Base-by-base conservation (phyloP, 139 green algal genomes). In the Desmodesmus armatus region DNA sequence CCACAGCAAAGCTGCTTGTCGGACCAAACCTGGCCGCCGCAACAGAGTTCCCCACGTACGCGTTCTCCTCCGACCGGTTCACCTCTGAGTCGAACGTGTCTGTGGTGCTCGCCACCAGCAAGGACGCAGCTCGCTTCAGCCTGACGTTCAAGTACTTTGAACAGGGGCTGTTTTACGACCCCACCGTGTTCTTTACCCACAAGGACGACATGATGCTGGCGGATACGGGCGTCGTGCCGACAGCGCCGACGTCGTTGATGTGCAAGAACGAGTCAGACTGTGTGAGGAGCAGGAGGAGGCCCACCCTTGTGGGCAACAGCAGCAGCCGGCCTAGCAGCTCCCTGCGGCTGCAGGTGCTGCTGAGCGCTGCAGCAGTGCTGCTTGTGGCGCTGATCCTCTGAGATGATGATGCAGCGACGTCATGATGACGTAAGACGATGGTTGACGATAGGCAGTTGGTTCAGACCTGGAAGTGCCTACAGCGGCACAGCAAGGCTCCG, bases 1-100 rank as follows among this genome's bases (percentile, higher is more conserved):
- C 60, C 29, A 86, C 47, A 9, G 80, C 49, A 17, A 86, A 86
- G 80, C 80, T 86, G 47, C 69, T 86, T 35, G n/a, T 86, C 4
- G 29, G 51, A 11, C 51, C 67, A 29, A 62, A 9, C 17, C 27
- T 53, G 25, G 35, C 80, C 1, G 69, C 49, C 21, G 43, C 69
- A 1, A 44, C 80, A 23, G 69, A 86, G 35, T 27, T 78, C 47
- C 67, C 80, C 3, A 80, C 80, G 1, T 84, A 73, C 66, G 58
- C 78, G 1, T 84, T 84, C n/a, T 4, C 62, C 13, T 53, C 13
- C 39, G n/a, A 23, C 40, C 31, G 63, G 41, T 77, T 77, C n/a
- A 84, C 19, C 9, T 19, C 31, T 15, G 53, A 77, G 78, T 75
- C 78, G 2, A 84, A 84, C 44, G 41, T 84, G 29, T 67, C 78